Evolutionary conservation across 768 basidiomycete species (phyloP).

Genomic region (Lactarius quietus): DNA sequence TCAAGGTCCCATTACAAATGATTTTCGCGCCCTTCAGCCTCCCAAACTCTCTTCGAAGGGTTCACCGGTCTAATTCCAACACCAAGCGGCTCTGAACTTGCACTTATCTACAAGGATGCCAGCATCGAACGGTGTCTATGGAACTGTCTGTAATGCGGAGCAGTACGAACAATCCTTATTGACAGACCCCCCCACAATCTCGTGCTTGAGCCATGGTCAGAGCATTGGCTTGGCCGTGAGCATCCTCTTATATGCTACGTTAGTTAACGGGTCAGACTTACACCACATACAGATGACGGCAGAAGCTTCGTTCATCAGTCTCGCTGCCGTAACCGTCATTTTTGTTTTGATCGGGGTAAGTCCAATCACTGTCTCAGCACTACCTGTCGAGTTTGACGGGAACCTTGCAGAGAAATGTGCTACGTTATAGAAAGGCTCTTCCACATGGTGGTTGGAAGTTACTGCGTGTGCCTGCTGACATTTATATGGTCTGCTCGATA

Average conservation of each 20-base stretch:
- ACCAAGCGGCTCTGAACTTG: not conserved
- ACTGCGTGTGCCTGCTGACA: slow-evolving; percentile 38
- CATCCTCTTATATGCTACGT: not conserved
- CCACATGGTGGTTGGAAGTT: slow-evolving; percentile 24
- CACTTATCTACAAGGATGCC: not conserved
- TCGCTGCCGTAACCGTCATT: not conserved
- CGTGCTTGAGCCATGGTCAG: slow-evolving; percentile 35
- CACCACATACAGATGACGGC: slow-evolving; percentile 32
- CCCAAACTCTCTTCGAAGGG: too few relatives aligned
- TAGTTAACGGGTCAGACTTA: not conserved
- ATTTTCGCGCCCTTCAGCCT: too few relatives aligned
- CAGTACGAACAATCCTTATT: not conserved
- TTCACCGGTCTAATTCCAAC: not conserved
- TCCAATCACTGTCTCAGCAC: not conserved
- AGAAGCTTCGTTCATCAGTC: slow-evolving; percentile 31
- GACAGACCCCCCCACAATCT: not conserved
- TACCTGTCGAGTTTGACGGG: not conserved
- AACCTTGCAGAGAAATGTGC: slow-evolving; percentile 16
- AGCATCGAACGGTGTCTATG: not conserved
- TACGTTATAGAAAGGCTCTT: slow-evolving; percentile 4
- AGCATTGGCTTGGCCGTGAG: slow-evolving; percentile 38
- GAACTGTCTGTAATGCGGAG: slow-evolving; percentile 13
- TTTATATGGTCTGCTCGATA: slow-evolving; percentile 38
- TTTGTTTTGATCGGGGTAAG: slow-evolving; percentile 18
- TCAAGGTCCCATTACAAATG: too few relatives aligned